phyloP scores from a whole-genome alignment of 768 basidiomycete species.

The Omphalotus guepiniiformis region DNA sequence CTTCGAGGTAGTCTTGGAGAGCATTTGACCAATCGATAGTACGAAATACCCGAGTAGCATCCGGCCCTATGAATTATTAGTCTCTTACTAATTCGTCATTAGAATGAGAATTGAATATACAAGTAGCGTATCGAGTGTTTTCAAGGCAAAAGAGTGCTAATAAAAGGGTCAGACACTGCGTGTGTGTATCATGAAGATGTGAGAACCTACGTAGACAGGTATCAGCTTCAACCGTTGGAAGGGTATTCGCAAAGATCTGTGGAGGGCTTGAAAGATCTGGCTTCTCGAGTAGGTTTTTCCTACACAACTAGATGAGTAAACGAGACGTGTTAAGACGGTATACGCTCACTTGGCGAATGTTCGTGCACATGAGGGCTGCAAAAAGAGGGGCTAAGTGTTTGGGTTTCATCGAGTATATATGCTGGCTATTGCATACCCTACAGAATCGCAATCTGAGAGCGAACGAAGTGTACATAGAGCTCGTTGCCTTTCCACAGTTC shows the following conservation, averaged over 20 bases:
- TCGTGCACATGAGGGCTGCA: too few relatives aligned
- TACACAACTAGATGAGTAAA: too few relatives aligned
- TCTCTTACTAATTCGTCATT: background rate
- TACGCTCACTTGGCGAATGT: too few relatives aligned
- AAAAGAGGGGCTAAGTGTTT: background rate
- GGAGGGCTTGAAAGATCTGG: too few relatives aligned
- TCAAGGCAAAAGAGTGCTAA: background rate
- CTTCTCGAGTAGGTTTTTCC: too few relatives aligned
- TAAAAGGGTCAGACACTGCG: background rate
- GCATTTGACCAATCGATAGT: background rate
- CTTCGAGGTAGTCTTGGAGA: conserved; percentile 12
- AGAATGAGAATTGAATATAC: too few relatives aligned
- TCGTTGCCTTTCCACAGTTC: conserved; percentile 36
- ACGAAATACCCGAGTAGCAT: background rate
- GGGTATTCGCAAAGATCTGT: too few relatives aligned
- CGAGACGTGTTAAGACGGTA: too few relatives aligned
- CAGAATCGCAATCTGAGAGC: conserved; percentile 46
- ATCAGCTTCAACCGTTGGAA: background rate
- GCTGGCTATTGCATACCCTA: conserved; percentile 24
- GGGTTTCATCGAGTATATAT: background rate
- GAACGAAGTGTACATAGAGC: conserved; percentile 42
- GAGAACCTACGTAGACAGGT: background rate
- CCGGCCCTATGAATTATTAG: conserved; percentile 6
- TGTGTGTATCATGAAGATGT: background rate
- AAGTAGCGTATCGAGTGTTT: background rate